These are phyloP conservation scores for Aspergillus sp. DNA, from an alignment of 2,329 filamentous ascomycete genomes.

Conservation along the genomic window DNA sequence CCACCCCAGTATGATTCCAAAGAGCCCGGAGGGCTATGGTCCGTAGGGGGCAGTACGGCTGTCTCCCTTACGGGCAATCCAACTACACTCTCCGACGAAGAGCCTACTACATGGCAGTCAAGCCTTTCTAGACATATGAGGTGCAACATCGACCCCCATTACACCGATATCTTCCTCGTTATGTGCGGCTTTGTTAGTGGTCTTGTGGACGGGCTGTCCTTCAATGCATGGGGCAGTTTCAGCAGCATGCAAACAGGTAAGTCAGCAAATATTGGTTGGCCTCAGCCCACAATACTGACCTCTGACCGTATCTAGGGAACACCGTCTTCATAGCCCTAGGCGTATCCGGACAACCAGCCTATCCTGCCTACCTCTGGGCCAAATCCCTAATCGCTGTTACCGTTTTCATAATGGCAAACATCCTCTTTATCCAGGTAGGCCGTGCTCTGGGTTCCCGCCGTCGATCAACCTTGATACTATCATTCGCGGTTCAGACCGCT, in stretches of 20 bases:
- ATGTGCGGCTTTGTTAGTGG: conserved; percentile 41
- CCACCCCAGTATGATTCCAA: conserved; percentile 13
- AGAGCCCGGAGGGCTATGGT: conserved; percentile 21
- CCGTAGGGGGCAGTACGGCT: conserved; percentile 23
- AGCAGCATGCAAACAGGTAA: conserved; percentile 45
- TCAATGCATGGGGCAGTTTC: conserved; percentile 45
- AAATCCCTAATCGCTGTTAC: conserved; percentile 43
- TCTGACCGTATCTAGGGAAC: conserved; percentile 35
- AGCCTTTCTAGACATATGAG: conserved; percentile 23
- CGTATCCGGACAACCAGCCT: conserved; percentile 40
- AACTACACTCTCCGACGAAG: conserved; percentile 9
- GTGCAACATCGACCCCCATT: conserved; percentile 22
- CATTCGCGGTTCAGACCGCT: conserved; percentile 39
- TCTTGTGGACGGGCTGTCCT: conserved; percentile 41
- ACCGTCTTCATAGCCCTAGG: conserved; percentile 46
- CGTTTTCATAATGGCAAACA: conserved; percentile 38
- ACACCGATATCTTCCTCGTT: conserved; percentile 31
- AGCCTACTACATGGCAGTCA: conserved; percentile 9
- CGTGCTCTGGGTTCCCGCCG: conserved; percentile 34
- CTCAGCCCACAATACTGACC: neutral
- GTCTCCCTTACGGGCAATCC: conserved; percentile 23
- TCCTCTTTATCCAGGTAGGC: conserved; percentile 40
- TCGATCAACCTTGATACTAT: conserved; percentile 39
- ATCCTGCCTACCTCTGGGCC: conserved; percentile 42
- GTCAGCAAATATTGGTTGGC: neutral